Evolutionary conservation across 116 monocot genomes (phyloP).

Genomic region (Dioscorea cayenensis): DNA sequence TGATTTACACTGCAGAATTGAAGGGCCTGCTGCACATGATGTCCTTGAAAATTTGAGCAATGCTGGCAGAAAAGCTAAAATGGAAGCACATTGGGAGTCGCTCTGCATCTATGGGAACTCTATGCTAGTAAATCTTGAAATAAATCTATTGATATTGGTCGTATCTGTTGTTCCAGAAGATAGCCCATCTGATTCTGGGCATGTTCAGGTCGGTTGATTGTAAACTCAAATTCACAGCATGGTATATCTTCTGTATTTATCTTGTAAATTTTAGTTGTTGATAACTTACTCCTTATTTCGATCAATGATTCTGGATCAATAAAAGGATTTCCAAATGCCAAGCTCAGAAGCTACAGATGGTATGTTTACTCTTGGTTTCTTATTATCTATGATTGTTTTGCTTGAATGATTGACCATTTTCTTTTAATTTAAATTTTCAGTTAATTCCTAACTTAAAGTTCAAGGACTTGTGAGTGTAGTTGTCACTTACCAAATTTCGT

Average conservation of each 20-base stretch:
- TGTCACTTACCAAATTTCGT: too few relatives aligned
- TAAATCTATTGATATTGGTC: background rate
- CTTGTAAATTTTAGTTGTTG: background rate
- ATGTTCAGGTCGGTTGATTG: constrained; percentile 42
- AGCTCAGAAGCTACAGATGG: constrained; percentile 17
- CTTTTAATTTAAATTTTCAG: background rate
- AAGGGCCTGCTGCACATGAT: constrained; percentile 59
- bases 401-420: background rate
- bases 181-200: constrained; percentile 37
- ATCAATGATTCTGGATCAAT: constrained; percentile 54
- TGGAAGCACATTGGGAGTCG: background rate
- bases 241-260: background rate
- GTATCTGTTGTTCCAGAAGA: constrained; percentile 23
- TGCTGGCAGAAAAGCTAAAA: constrained; percentile 42
- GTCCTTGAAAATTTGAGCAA: constrained; percentile 45
- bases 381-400: too few relatives aligned
- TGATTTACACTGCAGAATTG: constrained; percentile 60
- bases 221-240: background rate
- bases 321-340: constrained; percentile 43
- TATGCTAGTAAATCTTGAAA: background rate
- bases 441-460: too few relatives aligned
- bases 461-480: too few relatives aligned
- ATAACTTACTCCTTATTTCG: constrained; percentile 22
- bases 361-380: background rate
- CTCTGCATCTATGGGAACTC: background rate